Evolutionary conservation across 2,329 filamentous ascomycete genomes (phyloP), one percentile per base, ranked within the genome.

Genomic region (Trichoderma koningii): DNA sequence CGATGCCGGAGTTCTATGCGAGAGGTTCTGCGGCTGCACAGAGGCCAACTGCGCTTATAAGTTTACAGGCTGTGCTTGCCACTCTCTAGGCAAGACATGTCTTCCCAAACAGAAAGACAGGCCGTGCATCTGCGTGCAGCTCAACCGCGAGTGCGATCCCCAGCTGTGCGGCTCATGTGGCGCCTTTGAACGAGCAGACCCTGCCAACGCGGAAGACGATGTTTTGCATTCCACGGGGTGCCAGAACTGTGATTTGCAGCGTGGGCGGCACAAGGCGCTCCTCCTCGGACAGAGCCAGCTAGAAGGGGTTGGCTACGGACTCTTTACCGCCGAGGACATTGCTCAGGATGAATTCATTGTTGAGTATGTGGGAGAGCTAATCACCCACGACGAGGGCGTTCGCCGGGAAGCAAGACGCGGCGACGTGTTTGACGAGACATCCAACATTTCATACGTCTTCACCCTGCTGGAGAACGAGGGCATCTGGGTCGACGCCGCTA

Each of bases 71-170:
- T 90, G 87, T 72, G 82, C 81, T 3, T 94, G 91, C 71, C 80
- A 86, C 56, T 77, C 78, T 0, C 78, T 78, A 7, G 90, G 89
- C 62, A 85, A 85, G 72, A 82, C 81, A 1, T 90, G 87, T 68
- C 69, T 81, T 6, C 74, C 81, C 14, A 84, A 83, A 50, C 80
- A 87, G 69, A 84, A 83, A 67, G 84, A 86, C 64, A 77, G 76
- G 66, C 82, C 83, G 3, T 95, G 92, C 72, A 87, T 89, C 15
- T 96, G 92, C 71, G 81, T 87, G 21, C 82, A 85, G 70, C 81
- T 92, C 60, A 89, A 91, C 69, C 85, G 92, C 45, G 92, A 96
- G 76, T 96, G 92, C 72, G 92, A 95, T 70, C 87, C 91, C 2
- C 86, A 89, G 66, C 80, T 94, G 14, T 96, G 92, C 71, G 82